These are phyloP conservation scores for Acacia melanoxylon DNA, from an alignment of 306 rosid species.

Conservation along the genomic window DNA sequence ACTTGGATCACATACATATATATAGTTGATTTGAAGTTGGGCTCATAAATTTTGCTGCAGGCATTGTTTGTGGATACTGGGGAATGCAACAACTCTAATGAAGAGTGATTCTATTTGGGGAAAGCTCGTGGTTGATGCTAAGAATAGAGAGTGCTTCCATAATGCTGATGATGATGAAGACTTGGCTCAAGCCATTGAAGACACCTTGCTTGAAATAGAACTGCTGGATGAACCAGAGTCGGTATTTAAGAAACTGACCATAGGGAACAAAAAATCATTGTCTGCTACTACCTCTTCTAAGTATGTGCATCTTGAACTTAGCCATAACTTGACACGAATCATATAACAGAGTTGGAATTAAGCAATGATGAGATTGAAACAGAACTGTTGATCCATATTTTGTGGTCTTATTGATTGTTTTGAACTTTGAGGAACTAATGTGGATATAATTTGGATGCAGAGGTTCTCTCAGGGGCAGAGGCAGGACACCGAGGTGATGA, in stretches of 20 bases:
- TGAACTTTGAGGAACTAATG: not conserved
- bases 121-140: slow-evolving; percentile 41
- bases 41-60: slow-evolving; percentile 24
- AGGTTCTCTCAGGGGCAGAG: not conserved
- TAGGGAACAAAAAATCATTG: not conserved
- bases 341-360: not conserved
- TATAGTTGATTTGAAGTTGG: not conserved
- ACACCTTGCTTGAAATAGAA: slow-evolving; percentile 32
- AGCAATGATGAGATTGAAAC: slow-evolving; percentile 1
- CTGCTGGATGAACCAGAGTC: slow-evolving; percentile 13
- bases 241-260: slow-evolving; percentile 21
- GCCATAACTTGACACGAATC: not conserved
- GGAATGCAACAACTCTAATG: slow-evolving; percentile 40
- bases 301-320: not conserved
- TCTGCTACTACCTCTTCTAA: slow-evolving; percentile 17
- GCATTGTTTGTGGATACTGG: slow-evolving; percentile 54
- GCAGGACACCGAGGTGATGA: not conserved
- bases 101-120: slow-evolving; percentile 36
- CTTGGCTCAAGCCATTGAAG: slow-evolving; percentile 38
- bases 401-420: not conserved
- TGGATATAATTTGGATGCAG: not conserved
- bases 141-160: slow-evolving; percentile 42
- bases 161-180: slow-evolving; percentile 46
- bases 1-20: not conserved
- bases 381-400: not conserved